Percentiles rank a stretch among this genome's conserved stretches.
These are phyloP conservation scores for Maudiozyma pseudohumilis DNA, from an alignment of 805 yeast genomes.

Conservation along the genomic window DNA sequence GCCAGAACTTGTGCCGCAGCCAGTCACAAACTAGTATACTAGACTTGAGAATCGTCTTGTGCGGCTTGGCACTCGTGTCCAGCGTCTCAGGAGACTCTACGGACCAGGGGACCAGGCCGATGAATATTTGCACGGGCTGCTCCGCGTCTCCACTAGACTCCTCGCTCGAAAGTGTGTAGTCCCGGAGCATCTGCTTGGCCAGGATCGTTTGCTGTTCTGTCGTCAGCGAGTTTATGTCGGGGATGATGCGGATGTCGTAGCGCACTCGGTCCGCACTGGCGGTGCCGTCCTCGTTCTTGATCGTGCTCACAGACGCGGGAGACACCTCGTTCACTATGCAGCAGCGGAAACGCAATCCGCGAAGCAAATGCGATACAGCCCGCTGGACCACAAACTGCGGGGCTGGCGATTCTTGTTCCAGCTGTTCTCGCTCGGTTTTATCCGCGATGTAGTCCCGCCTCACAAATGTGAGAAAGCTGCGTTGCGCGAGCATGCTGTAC, in stretches of 20 bases:
- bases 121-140: slow-evolving; percentile 4
- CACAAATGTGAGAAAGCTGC: slow-evolving; percentile 14
- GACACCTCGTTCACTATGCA: neutral
- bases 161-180: neutral
- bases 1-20: slow-evolving; percentile 36
- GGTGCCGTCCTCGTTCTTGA: neutral
- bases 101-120: slow-evolving; percentile 10
- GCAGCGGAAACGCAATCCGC: slow-evolving; percentile 1
- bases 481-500: slow-evolving; percentile 12
- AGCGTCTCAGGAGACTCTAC: neutral
- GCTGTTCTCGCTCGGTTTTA: neutral
- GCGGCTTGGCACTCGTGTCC: neutral
- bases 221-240: slow-evolving; percentile 11
- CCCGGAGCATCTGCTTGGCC: slow-evolving; percentile 7
- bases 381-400: neutral
- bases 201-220: slow-evolving; percentile 9
- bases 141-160: neutral
- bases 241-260: slow-evolving; percentile 9
- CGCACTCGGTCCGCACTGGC: neutral
- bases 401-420: neutral
- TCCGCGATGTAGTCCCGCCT: slow-evolving; percentile 4
- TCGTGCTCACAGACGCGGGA: neutral
- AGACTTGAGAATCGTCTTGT: slow-evolving; percentile 5
- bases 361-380: neutral
- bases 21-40: slow-evolving; percentile 14